Base-by-base conservation (phyloP, 495 filamentous ascomycete species). In the Aspergillus nidulans region DNA sequence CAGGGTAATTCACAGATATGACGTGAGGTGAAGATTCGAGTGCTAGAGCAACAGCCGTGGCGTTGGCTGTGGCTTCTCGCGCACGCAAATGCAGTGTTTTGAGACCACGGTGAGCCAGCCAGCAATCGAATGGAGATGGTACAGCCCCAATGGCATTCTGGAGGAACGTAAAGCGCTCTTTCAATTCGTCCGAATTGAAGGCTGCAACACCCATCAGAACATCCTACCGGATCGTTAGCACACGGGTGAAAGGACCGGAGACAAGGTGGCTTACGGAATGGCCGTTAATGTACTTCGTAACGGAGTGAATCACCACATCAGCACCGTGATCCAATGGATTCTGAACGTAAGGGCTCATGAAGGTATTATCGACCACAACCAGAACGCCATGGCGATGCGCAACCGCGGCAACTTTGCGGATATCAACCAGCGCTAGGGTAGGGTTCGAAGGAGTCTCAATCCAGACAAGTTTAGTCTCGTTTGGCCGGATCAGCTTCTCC, bases 231-330 rank as follows among this genome's bases (percentile, higher is more conserved):
- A 30, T 2, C n/a, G 46, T 72, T 52, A 74, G 64, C 30, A 34
- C 36, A 43, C 15, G 51, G 18, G 47, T 10, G 7, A 25, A 30
- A 34, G 18, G 23, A 24, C 21, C 5, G 19, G 13, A 21, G 52
- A 21, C 24, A 19, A n/a, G 9, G 12, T 41, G 43, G 62, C 76
- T 45, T 69, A 82, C 81, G 10, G 83, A 86, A 73, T 99, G 94
- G 6, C 94, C 94, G 67, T 99, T 99, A 70, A 99, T 97, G 74
- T 97, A 99, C 71, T 99, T 99, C 7, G 94, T 99, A n/a, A 99
- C 94, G 36, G 87, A 92, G 77, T 99, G 94, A n/a, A 97, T 85
- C 40, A 97, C 94, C 43, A 99, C 91, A 66, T 99, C 95, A 32
- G 94, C 94, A 62, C 94, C 94, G 71, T 95, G 90, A 61, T 91